Conservation (phyloP, 1,139 yeast genomes). For the Arxiozyma bovina region DNA sequence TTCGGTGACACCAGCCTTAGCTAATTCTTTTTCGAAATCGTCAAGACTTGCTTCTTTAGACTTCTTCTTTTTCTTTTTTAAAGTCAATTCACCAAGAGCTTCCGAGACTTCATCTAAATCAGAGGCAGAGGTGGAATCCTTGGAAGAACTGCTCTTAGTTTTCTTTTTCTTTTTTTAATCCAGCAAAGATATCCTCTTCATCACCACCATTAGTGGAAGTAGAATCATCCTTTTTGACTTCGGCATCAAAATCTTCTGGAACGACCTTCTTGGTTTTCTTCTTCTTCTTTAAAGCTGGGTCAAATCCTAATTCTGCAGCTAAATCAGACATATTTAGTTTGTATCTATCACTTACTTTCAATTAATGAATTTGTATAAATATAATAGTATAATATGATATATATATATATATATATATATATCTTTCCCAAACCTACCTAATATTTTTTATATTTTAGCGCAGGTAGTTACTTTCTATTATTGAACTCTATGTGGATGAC, state of each 20-base stretch:
- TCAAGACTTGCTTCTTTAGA: constrained; percentile 46
- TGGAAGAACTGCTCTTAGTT: constrained; percentile 26
- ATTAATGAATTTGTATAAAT: background rate
- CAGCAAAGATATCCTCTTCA: constrained; percentile 40
- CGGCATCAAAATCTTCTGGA: constrained; percentile 30
- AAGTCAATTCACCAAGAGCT: constrained; percentile 62
- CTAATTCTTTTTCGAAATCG: constrained; percentile 84
- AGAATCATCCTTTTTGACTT: constrained; percentile 5
- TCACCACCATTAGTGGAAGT: constrained; percentile 23
- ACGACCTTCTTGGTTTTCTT: constrained; percentile 50
- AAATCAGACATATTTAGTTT: constrained; percentile 24
- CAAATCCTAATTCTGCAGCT: constrained; percentile 58
- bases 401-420: background rate
- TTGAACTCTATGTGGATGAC: too few relatives aligned
- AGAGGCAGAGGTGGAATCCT: constrained; percentile 33
- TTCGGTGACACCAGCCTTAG: constrained; percentile 73
- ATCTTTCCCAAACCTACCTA: background rate
- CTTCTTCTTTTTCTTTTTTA: constrained; percentile 77
- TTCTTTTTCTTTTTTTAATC: constrained; percentile 45
- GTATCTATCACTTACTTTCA: background rate
- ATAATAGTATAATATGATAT: background rate
- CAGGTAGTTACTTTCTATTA: background rate
- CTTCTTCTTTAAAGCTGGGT: constrained; percentile 75
- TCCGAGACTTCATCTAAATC: constrained; percentile 49
- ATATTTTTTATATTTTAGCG: too few relatives aligned